Evolutionary conservation across 2,329 filamentous ascomycete species (phyloP), one percentile per base, ranked within the genome.

Genomic region (Madurella mycetomatis): DNA sequence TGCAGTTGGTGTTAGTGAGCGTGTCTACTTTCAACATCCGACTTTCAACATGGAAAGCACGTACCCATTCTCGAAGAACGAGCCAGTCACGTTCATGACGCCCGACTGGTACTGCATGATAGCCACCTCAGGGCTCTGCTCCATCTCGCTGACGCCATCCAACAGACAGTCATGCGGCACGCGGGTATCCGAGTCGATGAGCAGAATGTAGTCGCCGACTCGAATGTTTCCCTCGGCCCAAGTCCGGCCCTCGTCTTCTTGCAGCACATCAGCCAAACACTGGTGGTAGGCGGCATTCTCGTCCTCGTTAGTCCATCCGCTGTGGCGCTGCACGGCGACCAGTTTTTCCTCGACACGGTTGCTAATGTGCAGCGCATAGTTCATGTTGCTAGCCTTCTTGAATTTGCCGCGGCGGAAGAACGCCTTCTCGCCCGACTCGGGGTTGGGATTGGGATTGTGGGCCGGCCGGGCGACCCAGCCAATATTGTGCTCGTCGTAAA

Each of bases 61-160:
- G 58, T 54, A 60, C 63, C 64, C 85, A 61, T 85, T 86, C 69
- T 92, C 88, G 62, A 91, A 91, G 70, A 83, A 88, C 50, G 80
- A 84, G 62, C 82, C 74, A 1, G 84, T 81, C 9, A 91, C 85
- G 61, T 90, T 84, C 86, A 91, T 90, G 56, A 91, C 86, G 25
- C 86, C 85, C 5, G 86, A 88, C 0, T 80, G 80, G 70, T 86
- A 87, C 66, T 90, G 86, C 54, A 89, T 76, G 62, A 90, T 87
- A 16, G 80, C 86, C 1, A 88, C 84, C 62, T 88, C 81, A 0
- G 84, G 86, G 13, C 79, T 85, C 59, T 81, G 75, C 60, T 85
- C 82, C 85, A 90, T 88, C 67, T 89, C 86, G 15, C 79, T 81
- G 16, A 83, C 85, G n/a, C 82, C 84, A 59, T 87, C 83, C 9